A percentile compares a stretch with the other conserved stretches of the same genome.
phyloP scores from a whole-genome alignment of 768 basidiomycete genomes.

The Lactarius psammicola region DNA sequence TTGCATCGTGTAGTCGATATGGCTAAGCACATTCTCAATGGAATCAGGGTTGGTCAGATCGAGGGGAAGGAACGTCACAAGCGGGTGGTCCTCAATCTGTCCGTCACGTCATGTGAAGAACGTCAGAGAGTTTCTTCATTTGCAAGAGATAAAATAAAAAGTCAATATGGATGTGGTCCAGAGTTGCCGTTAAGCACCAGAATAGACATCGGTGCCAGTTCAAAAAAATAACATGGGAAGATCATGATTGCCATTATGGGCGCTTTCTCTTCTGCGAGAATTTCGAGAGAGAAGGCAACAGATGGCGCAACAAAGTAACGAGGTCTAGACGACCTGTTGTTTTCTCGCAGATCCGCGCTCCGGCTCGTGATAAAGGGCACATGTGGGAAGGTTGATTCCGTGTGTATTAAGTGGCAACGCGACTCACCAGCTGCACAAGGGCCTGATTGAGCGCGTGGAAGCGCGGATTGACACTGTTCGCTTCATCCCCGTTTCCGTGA shows the following conservation, averaged over 20 bases:
- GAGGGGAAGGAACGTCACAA: constrained; percentile 94
- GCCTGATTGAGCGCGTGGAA: constrained; percentile 95
- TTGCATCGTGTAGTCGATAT: constrained; percentile 98
- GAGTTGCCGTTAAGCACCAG: constrained; percentile 18
- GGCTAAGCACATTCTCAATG: constrained; percentile 85
- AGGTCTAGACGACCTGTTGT: constrained; percentile 10
- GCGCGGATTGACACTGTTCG: constrained; percentile 60
- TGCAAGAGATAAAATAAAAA: neutral
- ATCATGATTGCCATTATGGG: constrained; percentile 8
- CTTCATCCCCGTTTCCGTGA: constrained; percentile 54
- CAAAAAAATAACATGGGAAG: constrained; percentile 7
- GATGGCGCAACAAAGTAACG: constrained; percentile 22
- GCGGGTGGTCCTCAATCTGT: constrained; percentile 97
- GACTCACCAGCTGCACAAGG: constrained; percentile 85
- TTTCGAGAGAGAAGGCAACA: constrained; percentile 11
- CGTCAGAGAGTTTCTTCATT: constrained; percentile 19
- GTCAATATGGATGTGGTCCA: constrained; percentile 5
- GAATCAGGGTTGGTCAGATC: constrained; percentile 90
- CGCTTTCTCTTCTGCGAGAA: constrained; percentile 13
- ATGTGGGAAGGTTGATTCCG: constrained; percentile 10
- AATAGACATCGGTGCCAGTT: constrained; percentile 10
- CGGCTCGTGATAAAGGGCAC: constrained; percentile 10
- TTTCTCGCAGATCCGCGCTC: constrained; percentile 21
- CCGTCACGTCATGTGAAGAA: constrained; percentile 22
- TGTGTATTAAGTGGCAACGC: constrained; percentile 10